Evolutionary conservation across 139 green algal genomes (phyloP).

Genomic region (Gonium pectorale): DNA sequence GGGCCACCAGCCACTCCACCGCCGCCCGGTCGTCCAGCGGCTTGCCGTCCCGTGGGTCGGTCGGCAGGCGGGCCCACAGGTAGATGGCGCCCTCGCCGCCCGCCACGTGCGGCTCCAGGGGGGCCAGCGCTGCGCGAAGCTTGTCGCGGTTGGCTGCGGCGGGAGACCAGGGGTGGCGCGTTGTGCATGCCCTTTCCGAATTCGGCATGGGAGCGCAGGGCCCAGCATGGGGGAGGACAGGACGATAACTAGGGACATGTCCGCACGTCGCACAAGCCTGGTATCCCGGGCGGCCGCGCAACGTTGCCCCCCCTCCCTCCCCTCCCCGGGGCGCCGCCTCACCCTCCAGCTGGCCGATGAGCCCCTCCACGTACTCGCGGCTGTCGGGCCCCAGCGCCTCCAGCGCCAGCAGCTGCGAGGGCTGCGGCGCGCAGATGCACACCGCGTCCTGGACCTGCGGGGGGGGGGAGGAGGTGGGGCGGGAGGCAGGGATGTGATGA

Average conservation of each 20-base stretch:
- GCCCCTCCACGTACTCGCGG: constrained; percentile 65
- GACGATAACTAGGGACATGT: too few species aligned
- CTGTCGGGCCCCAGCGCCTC: constrained; percentile 66
- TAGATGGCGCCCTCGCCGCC: constrained; percentile 94
- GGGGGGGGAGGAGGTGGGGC: background rate
- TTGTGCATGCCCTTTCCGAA: too few species aligned
- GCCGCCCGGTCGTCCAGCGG: constrained; percentile 77
- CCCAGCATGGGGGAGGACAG: too few species aligned
- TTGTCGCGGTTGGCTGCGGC: constrained; percentile 57
- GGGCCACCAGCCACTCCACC: constrained; percentile 86
- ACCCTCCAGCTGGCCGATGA: constrained; percentile 29
- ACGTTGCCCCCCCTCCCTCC: background rate
- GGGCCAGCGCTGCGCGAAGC: constrained; percentile 76
- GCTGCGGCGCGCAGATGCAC: constrained; percentile 86
- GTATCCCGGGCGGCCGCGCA: too few species aligned
- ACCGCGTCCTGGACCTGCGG: constrained; percentile 89
- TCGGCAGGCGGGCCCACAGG: constrained; percentile 86
- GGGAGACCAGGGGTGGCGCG: background rate
- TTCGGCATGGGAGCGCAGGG: too few species aligned
- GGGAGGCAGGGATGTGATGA: background rate
- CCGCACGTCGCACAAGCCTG: too few species aligned
- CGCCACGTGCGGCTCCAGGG: constrained; percentile 68
- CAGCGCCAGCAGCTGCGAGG: constrained; percentile 83
- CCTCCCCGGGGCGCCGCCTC: background rate
- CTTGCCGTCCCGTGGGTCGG: constrained; percentile 69